phyloP scores from a whole-genome alignment of 2,329 filamentous ascomycete genomes.

The Harringtonia aguacate region DNA sequence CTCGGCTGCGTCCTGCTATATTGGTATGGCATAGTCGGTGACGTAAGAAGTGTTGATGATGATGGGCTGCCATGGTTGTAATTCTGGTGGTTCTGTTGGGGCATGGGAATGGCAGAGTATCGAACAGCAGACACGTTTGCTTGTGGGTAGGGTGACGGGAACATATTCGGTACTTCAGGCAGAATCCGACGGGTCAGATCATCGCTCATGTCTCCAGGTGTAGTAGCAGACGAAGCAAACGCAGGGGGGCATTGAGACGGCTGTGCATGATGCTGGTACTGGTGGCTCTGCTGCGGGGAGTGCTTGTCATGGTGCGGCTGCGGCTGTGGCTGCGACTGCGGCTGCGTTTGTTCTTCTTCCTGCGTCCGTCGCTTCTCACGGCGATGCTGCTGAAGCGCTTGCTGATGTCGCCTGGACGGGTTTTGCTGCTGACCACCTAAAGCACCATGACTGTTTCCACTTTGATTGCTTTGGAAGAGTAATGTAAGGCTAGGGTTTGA shows the following conservation, averaged over 20 bases:
- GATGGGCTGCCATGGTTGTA: not conserved
- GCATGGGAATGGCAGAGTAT: slow-evolving; percentile 24
- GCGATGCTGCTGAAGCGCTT: slow-evolving; percentile 1
- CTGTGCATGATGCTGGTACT: slow-evolving; percentile 4
- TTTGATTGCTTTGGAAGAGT: slow-evolving; percentile 53
- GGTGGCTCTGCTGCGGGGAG: slow-evolving; percentile 8
- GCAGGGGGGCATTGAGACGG: slow-evolving; percentile 14
- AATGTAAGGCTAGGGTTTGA: slow-evolving; percentile 74
- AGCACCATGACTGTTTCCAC: too few species aligned
- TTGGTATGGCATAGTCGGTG: too few species aligned
- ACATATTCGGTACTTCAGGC: slow-evolving; percentile 36
- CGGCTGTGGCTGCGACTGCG: too few species aligned
- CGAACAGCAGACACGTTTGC: slow-evolving; percentile 36
- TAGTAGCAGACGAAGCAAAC: slow-evolving; percentile 30
- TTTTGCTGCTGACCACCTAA: slow-evolving; percentile 2
- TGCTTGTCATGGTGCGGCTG: slow-evolving; percentile 1
- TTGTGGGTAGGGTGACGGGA: slow-evolving; percentile 38
- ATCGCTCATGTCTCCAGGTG: slow-evolving; percentile 48
- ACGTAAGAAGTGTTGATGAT: not conserved
- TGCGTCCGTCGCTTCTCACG: not conserved
- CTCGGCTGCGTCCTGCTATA: too few species aligned
- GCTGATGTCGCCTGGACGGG: slow-evolving; percentile 6
- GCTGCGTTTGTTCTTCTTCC: not conserved
- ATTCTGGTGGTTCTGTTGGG: slow-evolving; percentile 10
- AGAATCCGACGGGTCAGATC: slow-evolving; percentile 48